Base-by-base conservation (phyloP, 2,329 filamentous ascomycete genomes). In the Neophaeococcomyces aloes region DNA sequence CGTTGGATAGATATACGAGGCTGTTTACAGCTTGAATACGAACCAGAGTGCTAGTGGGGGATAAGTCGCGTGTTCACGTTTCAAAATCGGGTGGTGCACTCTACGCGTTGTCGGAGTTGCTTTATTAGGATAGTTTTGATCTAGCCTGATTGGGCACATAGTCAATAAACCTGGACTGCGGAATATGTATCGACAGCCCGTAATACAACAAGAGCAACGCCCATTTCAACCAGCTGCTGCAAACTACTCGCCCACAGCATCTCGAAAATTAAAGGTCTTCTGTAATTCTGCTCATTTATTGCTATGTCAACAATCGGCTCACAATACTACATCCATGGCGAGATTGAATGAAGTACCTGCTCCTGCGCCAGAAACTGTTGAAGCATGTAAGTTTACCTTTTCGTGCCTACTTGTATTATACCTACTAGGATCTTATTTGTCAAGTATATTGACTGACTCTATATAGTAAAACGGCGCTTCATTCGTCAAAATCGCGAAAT, bases 401-500 rank as follows among this genome's bases (percentile, higher is more conserved):
- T 27, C 29, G 17, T n/a, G n/a, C n/a, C n/a, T n/a, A n/a, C n/a
- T n/a, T n/a, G n/a, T n/a, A n/a, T 30, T 31, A 29, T 14, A 11
- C n/a, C 14, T 18, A 27, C 10, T n/a, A n/a, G n/a, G n/a, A n/a
- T n/a, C n/a, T n/a, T n/a, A n/a, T n/a, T n/a, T n/a, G n/a, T n/a
- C n/a, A n/a, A n/a, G n/a, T n/a, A n/a, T n/a, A n/a, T n/a, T n/a
- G n/a, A n/a, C 32, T 39, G 37, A 46, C 38, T 38, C 7, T 4
- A 8, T 13, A 19, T 48, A 79, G 76, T 81, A 42, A 81, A 79
- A 64, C 68, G 78, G 48, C 66, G 76, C 51, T 81, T 80, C 56
- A 67, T 80, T 50, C 66, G 78, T 44, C 78, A 81, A 58, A 81
- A 81, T 57, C 74, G 78, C 53, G 78, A 81, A 57, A 74, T 81